Percentiles rank a stretch among this genome's conserved stretches.
phyloP scores from a whole-genome alignment of 805 yeast genomes.

The Nakazawaea ishiwadae region DNA sequence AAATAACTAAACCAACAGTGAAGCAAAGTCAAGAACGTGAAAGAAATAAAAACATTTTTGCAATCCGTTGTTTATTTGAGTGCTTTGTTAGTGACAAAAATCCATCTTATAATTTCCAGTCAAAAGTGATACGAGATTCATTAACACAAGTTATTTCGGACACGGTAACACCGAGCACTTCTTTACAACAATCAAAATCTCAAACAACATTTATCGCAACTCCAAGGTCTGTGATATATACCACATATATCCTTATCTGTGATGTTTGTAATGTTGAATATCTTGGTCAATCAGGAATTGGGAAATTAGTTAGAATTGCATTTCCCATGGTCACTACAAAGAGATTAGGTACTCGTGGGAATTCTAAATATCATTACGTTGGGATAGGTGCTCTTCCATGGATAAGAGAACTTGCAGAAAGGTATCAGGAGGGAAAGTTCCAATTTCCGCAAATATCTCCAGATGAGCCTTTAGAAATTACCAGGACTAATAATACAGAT shows the following conservation, averaged over 20 bases:
- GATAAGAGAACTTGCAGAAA: constrained; percentile 3
- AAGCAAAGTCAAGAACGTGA: constrained; percentile 16
- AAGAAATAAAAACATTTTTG: constrained; percentile 18
- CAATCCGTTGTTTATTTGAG: constrained; percentile 21
- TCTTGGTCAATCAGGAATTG: constrained; percentile 69
- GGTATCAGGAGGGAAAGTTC: constrained; percentile 3
- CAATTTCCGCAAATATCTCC: too few species aligned
- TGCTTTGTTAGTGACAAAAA: constrained; percentile 15
- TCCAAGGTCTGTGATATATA: constrained; percentile 19
- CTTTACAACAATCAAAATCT: constrained; percentile 2
- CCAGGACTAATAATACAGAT: not conserved
- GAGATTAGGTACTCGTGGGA: constrained; percentile 74
- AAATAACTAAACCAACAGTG: not conserved
- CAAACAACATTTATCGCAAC: constrained; percentile 6
- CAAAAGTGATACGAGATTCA: not conserved
- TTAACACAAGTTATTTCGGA: too few species aligned
- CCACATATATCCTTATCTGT: constrained; percentile 19
- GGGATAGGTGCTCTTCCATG: constrained; percentile 41
- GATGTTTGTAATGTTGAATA: constrained; percentile 34
- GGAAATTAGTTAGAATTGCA: constrained; percentile 59
- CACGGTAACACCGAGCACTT: constrained; percentile 14
- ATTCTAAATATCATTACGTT: constrained; percentile 78
- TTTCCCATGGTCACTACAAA: constrained; percentile 67
- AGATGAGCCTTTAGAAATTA: too few species aligned
- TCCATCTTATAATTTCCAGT: not conserved